Evolutionary conservation across 2,329 filamentous ascomycete genomes (phyloP).

Genomic region (Xylaria arbuscula): DNA sequence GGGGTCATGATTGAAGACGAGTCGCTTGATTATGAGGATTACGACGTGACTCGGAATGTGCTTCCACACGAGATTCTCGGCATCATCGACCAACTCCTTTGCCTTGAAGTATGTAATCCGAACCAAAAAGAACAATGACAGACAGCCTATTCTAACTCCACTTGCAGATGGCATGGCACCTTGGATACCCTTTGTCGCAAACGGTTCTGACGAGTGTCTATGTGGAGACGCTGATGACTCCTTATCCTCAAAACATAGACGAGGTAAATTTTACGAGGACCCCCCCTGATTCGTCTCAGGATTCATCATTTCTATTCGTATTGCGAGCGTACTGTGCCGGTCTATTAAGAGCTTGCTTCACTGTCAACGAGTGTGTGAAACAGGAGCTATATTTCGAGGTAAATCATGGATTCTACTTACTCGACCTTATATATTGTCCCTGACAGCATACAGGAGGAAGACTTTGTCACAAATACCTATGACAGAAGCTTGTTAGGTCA

Average conservation of each 20-base stretch:
- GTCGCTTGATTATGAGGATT: slow-evolving; percentile 79
- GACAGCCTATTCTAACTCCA: slow-evolving; percentile 18
- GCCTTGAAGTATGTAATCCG: slow-evolving; percentile 75
- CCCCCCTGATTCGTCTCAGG: slow-evolving; percentile 46
- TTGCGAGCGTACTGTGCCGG: slow-evolving; percentile 88
- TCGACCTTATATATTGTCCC: slow-evolving; percentile 1
- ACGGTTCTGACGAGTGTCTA: slow-evolving; percentile 94
- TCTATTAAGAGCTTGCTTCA: slow-evolving; percentile 83
- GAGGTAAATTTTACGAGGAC: slow-evolving; percentile 71
- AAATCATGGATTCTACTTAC: slow-evolving; percentile 40
- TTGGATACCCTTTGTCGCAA: slow-evolving; percentile 94
- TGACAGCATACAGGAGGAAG: slow-evolving; percentile 76
- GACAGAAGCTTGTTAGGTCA: slow-evolving; percentile 78
- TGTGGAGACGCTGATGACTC: slow-evolving; percentile 83
- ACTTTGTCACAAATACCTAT: slow-evolving; percentile 94
- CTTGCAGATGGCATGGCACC: slow-evolving; percentile 89
- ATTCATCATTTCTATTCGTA: slow-evolving; percentile 67
- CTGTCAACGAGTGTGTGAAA: slow-evolving; percentile 80
- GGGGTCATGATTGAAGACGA: slow-evolving; percentile 83
- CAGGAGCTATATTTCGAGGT: slow-evolving; percentile 93
- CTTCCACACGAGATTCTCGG: slow-evolving; percentile 85
- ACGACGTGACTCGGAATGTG: slow-evolving; percentile 75
- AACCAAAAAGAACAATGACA: slow-evolving; percentile 1
- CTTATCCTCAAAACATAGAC: slow-evolving; percentile 70
- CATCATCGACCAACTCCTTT: slow-evolving; percentile 92